These are phyloP conservation scores for Claviceps maximensis DNA, from an alignment of 2,329 filamentous ascomycete genomes.

Conservation along the genomic window DNA sequence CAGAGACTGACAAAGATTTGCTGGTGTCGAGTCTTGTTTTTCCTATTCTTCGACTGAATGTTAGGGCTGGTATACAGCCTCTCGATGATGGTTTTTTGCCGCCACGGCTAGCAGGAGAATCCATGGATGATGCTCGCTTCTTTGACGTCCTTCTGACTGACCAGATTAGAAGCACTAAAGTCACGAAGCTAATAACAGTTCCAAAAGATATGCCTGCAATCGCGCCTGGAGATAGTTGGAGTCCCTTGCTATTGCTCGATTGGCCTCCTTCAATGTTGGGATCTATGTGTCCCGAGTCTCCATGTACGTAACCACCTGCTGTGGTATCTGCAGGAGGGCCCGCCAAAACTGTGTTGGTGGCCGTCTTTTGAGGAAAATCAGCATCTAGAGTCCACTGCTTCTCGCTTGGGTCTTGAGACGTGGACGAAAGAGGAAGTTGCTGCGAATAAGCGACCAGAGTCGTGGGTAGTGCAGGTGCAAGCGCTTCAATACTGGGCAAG, in stretches of 20 bases:
- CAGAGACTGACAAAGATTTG: slow-evolving; percentile 11
- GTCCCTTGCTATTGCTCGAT: not conserved
- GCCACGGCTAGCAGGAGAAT: slow-evolving; percentile 15
- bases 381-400: not conserved
- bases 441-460: not conserved
- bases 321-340: not conserved
- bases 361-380: not conserved
- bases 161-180: slow-evolving; percentile 38
- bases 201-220: slow-evolving; percentile 40
- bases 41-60: not conserved
- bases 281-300: not conserved
- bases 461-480: not conserved
- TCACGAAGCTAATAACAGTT: slow-evolving; percentile 26
- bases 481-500: not conserved
- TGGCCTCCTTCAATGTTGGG: not conserved
- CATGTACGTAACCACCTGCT: not conserved
- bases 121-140: not conserved
- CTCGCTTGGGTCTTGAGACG: not conserved
- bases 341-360: not conserved
- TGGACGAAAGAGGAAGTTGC: not conserved
- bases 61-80: slow-evolving; percentile 9
- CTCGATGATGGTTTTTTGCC: slow-evolving; percentile 8
- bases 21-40: slow-evolving; percentile 13
- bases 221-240: slow-evolving; percentile 16
- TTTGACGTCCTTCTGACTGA: slow-evolving; percentile 29